These are phyloP conservation scores for Rhizodiscina lignyota DNA, from an alignment of 495 filamentous ascomycete species.

Conservation along the genomic window DNA sequence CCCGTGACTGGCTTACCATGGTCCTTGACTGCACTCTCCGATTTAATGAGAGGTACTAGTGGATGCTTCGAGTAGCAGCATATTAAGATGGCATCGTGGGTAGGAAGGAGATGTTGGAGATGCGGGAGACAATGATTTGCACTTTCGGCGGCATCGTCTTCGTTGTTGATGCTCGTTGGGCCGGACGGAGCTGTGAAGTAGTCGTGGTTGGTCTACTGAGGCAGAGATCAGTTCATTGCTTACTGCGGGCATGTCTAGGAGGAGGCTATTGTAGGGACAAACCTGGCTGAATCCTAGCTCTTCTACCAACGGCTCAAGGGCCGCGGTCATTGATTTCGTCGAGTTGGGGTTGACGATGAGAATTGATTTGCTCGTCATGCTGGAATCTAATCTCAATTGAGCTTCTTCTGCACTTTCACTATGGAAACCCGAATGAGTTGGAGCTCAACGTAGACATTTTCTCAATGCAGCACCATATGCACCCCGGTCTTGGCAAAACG, in stretches of 20 bases:
- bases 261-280: conserved; percentile 3
- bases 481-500: too few species aligned
- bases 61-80: conserved; percentile 86
- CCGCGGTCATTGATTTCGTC: conserved; percentile 63
- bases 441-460: too few species aligned
- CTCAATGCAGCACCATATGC: too few species aligned
- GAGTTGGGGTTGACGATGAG: conserved; percentile 90
- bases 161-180: conserved; percentile 49
- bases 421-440: too few species aligned
- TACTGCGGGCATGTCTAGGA: not conserved
- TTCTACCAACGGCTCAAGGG: conserved; percentile 46
- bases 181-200: conserved; percentile 40
- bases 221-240: conserved; percentile 5
- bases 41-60: conserved; percentile 45
- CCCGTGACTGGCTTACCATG: conserved; percentile 48
- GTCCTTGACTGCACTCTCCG: conserved; percentile 7
- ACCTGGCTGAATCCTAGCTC: conserved; percentile 32
- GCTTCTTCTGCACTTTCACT: too few species aligned
- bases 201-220: conserved; percentile 30
- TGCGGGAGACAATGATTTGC: conserved; percentile 36
- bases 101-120: conserved; percentile 29
- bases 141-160: conserved; percentile 33
- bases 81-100: conserved; percentile 63
- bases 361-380: conserved; percentile 37
- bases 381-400: too few species aligned